phyloP scores from a whole-genome alignment of 2,329 filamentous ascomycete species.

The Sporothrix schenckii region DNA sequence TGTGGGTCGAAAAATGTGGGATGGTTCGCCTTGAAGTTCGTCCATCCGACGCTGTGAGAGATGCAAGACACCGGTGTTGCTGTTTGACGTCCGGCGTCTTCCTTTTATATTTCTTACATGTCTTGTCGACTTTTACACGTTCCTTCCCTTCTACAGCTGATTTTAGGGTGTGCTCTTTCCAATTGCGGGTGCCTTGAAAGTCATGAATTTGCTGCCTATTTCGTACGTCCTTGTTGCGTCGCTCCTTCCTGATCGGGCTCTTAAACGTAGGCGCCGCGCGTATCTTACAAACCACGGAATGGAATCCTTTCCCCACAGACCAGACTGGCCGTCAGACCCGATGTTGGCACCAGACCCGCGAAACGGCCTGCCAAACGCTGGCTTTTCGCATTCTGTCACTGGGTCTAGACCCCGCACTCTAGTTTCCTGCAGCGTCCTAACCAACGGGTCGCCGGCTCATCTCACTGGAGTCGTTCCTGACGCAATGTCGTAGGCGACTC shows the following conservation, averaged over 20 bases:
- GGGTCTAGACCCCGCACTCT: constrained; percentile 6
- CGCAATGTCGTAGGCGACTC: background rate
- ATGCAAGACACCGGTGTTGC: background rate
- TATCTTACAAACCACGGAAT: background rate
- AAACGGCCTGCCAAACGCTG: background rate
- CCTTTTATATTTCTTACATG: background rate
- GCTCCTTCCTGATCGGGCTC: constrained; percentile 25
- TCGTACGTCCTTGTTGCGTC: background rate
- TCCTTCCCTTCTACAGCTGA: background rate
- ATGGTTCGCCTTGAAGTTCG: background rate
- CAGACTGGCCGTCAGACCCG: no score
- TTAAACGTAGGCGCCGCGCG: background rate
- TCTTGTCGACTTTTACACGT: background rate
- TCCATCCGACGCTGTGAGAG: background rate
- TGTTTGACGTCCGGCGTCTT: background rate
- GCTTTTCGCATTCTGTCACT: background rate
- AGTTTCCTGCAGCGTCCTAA: background rate
- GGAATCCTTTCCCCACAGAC: background rate
- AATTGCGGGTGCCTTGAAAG: background rate
- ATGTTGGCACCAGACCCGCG: no score
- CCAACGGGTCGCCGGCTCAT: background rate
- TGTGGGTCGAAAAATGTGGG: background rate
- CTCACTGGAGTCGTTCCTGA: background rate
- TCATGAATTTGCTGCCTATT: background rate
- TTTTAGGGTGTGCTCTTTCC: background rate